Conservation (phyloP, 1,139 yeast species). For the Taiozyma onychis region DNA sequence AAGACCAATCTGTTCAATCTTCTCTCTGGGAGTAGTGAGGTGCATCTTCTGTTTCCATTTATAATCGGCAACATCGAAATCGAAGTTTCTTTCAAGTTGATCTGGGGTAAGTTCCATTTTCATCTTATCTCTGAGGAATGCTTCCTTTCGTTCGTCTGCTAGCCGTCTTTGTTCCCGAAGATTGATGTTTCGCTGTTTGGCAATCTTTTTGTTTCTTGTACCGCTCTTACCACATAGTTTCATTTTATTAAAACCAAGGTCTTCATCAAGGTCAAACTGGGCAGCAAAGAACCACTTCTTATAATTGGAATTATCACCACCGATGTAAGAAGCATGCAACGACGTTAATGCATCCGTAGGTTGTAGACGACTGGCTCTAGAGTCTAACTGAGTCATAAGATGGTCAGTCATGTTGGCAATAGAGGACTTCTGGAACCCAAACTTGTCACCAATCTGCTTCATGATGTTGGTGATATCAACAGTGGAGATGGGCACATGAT, state of each 20-base stretch:
- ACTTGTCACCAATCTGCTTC: slow-evolving; percentile 44
- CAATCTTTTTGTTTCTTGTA: slow-evolving; percentile 29
- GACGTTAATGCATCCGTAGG: slow-evolving; percentile 51
- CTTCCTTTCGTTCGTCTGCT: slow-evolving; percentile 27
- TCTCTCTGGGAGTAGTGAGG: slow-evolving; percentile 43
- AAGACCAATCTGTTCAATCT: slow-evolving; percentile 60
- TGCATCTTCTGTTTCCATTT: slow-evolving; percentile 65
- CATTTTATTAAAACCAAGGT: slow-evolving; percentile 43
- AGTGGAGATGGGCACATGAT: slow-evolving; percentile 32
- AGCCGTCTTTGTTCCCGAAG: slow-evolving; percentile 26
- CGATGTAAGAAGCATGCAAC: slow-evolving; percentile 67
- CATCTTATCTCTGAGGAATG: slow-evolving; percentile 26
- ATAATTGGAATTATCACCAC: slow-evolving; percentile 63
- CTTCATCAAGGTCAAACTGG: slow-evolving; percentile 58
- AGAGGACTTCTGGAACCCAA: slow-evolving; percentile 64
- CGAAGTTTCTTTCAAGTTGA: slow-evolving; percentile 57
- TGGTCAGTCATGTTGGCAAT: slow-evolving; percentile 63
- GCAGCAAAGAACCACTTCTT: slow-evolving; percentile 76
- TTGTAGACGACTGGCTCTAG: slow-evolving; percentile 61
- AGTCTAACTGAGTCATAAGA: slow-evolving; percentile 55
- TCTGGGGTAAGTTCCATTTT: slow-evolving; percentile 28
- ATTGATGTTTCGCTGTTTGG: slow-evolving; percentile 29
- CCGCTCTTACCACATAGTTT: slow-evolving; percentile 30
- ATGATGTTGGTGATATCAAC: slow-evolving; percentile 54
- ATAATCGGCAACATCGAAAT: slow-evolving; percentile 46